phyloP scores from a whole-genome alignment of 2,329 filamentous ascomycete genomes.

The Fusarium sp. region DNA sequence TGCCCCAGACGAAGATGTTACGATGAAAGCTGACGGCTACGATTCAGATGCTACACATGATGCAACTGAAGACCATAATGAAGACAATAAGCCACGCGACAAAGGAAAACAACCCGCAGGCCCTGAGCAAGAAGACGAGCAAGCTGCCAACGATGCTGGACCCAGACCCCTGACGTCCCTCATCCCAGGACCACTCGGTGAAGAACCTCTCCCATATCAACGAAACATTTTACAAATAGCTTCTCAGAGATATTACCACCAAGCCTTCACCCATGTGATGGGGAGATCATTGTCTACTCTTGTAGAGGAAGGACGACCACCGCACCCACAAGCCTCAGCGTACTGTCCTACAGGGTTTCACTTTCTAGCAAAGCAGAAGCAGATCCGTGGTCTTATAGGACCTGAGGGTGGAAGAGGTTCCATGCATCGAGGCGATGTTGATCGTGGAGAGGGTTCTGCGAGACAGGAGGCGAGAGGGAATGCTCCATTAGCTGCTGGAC shows the following conservation, averaged over 20 bases:
- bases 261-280: not conserved
- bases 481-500: not conserved
- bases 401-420: not conserved
- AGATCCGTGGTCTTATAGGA: not conserved
- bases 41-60: not conserved
- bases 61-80: not conserved
- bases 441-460: not conserved
- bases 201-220: not conserved
- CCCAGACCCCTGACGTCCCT: not conserved
- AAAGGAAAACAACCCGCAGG: not conserved
- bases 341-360: not conserved
- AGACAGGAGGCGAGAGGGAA: not conserved
- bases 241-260: not conserved
- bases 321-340: not conserved
- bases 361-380: not conserved
- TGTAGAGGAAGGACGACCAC: constrained; percentile 15
- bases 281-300: constrained; percentile 10
- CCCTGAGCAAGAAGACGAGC: not conserved
- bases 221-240: not conserved
- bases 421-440: not conserved
- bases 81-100: not conserved
- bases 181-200: not conserved
- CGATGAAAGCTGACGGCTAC: not conserved
- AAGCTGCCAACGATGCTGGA: rapidly evolving
- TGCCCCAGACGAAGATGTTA: not conserved